Conservation (phyloP, 2,329 filamentous ascomycete species). For the Colletotrichum euphorbiae region DNA sequence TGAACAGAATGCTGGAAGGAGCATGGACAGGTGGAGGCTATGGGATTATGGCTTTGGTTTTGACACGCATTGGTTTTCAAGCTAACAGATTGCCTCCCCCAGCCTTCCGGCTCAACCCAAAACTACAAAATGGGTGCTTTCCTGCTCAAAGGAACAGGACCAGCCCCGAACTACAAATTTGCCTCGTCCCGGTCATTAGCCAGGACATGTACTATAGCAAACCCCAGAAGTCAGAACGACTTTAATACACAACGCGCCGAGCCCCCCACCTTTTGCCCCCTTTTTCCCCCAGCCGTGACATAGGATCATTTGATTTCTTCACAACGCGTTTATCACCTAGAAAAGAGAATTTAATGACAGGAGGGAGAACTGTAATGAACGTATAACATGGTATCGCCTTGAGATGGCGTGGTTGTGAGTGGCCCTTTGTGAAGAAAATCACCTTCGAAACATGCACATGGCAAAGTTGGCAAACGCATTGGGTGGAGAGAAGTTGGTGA, state of each 20-base stretch:
- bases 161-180: constrained; percentile 16
- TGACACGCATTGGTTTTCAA: constrained; percentile 34
- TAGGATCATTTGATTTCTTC: no score
- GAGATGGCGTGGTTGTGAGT: no score
- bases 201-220: constrained; percentile 39
- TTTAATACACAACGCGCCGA: constrained; percentile 35
- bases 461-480: not conserved
- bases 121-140: constrained; percentile 24
- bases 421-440: no score
- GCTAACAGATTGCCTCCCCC: constrained; percentile 31
- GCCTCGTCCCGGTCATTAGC: constrained; percentile 18
- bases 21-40: constrained; percentile 21
- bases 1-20: constrained; percentile 34
- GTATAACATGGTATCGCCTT: no score
- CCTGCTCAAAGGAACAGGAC: constrained; percentile 11
- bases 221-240: constrained; percentile 21
- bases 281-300: no score
- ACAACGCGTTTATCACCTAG: no score
- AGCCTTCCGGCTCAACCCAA: constrained; percentile 23
- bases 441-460: no score
- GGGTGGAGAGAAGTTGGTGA: not conserved
- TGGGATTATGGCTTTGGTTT: constrained; percentile 36
- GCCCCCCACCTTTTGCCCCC: constrained; percentile 11
- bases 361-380: no score
- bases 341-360: no score